Conservation (phyloP, 2,329 filamentous ascomycete species). For the Pseudonectria foliicola region DNA sequence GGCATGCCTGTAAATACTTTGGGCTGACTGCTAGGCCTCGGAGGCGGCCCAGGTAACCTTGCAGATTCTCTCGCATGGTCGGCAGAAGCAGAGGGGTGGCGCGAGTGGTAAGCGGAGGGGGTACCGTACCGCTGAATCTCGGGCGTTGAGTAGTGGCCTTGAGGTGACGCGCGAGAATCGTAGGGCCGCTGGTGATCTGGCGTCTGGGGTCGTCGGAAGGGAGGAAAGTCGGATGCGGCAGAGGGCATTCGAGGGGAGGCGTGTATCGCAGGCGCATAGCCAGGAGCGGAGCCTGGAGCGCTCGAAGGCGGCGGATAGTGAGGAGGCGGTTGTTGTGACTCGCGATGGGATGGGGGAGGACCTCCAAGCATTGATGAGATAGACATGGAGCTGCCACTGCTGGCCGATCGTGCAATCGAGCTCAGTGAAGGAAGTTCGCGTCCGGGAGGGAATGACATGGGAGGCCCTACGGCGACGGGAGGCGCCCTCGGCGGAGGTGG, state of each 20-base stretch:
- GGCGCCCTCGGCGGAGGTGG: conserved; percentile 41
- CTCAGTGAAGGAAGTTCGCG: conserved; percentile 48
- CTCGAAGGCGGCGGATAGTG: conserved; percentile 38
- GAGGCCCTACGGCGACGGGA: conserved; percentile 34
- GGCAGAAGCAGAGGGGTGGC: conserved; percentile 39
- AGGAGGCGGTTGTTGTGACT: conserved; percentile 30
- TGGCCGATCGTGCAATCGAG: conserved; percentile 39
- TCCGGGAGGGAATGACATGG: conserved; percentile 38
- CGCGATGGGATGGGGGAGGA: conserved; percentile 36
- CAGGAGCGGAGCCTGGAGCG: conserved; percentile 35
- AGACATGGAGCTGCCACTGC: conserved; percentile 50
- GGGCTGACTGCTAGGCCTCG: conserved; percentile 45
- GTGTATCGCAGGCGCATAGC: conserved; percentile 43
- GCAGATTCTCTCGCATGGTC: conserved; percentile 37
- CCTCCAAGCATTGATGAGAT: conserved; percentile 55
- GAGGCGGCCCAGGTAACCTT: conserved; percentile 35
- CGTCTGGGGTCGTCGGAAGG: conserved; percentile 62
- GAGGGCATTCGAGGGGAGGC: conserved; percentile 50
- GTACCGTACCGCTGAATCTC: conserved; percentile 54
- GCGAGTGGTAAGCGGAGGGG: conserved; percentile 47
- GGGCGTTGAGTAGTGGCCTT: conserved; percentile 47
- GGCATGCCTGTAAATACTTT: conserved; percentile 40
- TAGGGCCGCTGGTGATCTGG: conserved; percentile 60
- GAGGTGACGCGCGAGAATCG: conserved; percentile 43
- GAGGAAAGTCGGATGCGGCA: conserved; percentile 50